These are phyloP conservation scores for Cercospora canescens DNA, from an alignment of 2,329 filamentous ascomycete genomes.

Conservation along the genomic window DNA sequence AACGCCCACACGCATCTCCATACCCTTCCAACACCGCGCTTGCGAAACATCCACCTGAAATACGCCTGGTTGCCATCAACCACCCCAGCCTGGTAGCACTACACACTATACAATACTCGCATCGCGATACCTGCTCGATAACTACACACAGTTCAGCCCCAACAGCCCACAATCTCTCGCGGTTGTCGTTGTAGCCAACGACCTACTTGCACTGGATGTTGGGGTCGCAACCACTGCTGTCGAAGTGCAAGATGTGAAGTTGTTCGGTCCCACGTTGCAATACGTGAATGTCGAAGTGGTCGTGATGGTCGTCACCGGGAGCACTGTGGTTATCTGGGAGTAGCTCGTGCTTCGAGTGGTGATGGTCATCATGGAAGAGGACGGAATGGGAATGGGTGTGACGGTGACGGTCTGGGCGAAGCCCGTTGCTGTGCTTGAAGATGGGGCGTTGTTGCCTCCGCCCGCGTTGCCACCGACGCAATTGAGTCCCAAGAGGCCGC, in stretches of 20 bases:
- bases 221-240: neutral
- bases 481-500: neutral
- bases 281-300: conserved; percentile 29
- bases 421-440: neutral
- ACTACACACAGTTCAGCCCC: neutral
- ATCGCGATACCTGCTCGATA: neutral
- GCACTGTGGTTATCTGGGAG: conserved; percentile 13
- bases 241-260: conserved; percentile 9
- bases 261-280: conserved; percentile 16
- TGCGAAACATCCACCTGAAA: neutral
- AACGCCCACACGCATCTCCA: neutral
- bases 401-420: neutral
- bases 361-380: conserved; percentile 6
- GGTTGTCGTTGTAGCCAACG: neutral
- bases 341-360: conserved; percentile 12
- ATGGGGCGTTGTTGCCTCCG: neutral
- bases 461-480: neutral
- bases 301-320: conserved; percentile 25
- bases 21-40: neutral
- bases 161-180: neutral
- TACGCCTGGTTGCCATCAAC: neutral
- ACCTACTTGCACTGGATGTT: neutral
- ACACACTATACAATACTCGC: neutral
- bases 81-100: neutral
- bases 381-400: conserved; percentile 6